Percentiles rank a stretch among this genome's conserved stretches.
Evolutionary conservation across 192 early-diverging fungal species (phyloP).

Genomic region (Coemansia sp.): DNA sequence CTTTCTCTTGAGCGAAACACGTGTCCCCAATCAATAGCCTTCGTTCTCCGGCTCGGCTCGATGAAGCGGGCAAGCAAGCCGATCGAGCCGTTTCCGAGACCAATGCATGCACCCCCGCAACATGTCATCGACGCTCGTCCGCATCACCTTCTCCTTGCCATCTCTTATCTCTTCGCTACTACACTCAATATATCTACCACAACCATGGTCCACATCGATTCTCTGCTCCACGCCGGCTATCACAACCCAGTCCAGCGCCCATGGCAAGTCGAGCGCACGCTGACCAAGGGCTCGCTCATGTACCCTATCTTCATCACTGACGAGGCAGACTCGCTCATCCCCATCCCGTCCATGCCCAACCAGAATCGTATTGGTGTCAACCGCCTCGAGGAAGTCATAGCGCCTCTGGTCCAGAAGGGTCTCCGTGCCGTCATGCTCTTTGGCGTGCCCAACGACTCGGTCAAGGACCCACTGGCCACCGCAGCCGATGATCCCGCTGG

Average conservation of each 20-base stretch:
- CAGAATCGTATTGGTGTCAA: constrained; percentile 84
- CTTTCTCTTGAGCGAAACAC: not conserved
- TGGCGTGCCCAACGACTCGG: constrained; percentile 77
- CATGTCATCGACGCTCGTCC: not conserved
- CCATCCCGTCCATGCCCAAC: constrained; percentile 82
- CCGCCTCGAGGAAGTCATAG: constrained; percentile 70
- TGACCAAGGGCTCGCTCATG: constrained; percentile 77
- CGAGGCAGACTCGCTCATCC: constrained; percentile 68
- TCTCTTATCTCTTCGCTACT: not conserved
- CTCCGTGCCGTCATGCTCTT: constrained; percentile 87
- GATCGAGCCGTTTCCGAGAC: constrained; percentile 1
- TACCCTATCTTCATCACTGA: constrained; percentile 95
- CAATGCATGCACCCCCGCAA: not conserved
- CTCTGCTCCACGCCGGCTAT: constrained; percentile 85
- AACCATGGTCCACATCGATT: constrained; percentile 56
- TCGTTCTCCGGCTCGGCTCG: not conserved
- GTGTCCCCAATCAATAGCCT: not conserved
- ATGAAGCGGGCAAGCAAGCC: not conserved
- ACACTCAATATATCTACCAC: not conserved
- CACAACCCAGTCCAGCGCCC: constrained; percentile 75
- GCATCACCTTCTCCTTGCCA: not conserved
- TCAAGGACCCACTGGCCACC: constrained; percentile 77
- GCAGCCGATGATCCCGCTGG: constrained; percentile 78
- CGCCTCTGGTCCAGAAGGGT: constrained; percentile 85
- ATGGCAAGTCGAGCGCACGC: constrained; percentile 75